Base-by-base conservation (phyloP, 805 yeast species). In the Schizosaccharomyces cryophilus region DNA sequence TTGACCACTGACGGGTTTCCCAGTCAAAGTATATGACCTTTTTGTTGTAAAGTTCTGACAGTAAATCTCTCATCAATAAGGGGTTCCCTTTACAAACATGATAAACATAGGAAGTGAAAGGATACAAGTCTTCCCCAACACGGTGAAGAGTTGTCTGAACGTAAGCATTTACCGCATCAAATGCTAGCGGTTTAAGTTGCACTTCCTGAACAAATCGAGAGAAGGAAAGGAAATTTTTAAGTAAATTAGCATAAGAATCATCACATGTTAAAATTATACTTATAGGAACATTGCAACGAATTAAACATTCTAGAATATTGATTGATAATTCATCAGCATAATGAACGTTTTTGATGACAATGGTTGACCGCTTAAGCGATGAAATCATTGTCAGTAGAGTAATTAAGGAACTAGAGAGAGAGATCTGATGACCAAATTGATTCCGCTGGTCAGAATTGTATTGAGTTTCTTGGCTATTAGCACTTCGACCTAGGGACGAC, bases 251-350 rank as follows among this genome's bases (percentile, higher is more conserved):
- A 42, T 30, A 19, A 21, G 26, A n/a, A 29, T 26, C 19, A 21
- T 35, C 42, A 7, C 30, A 55, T 7, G 64, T 62, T 51, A 65
- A 19, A 26, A 65, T 45, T 17, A 65, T 15, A 11, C 63, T 47
- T 62, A 65, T 54, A 29, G 63, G 63, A 17, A 65, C 42, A 7
- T 61, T 61, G 1, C 62, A 51, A 51, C 59, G 58, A 35, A 65
- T 51, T n/a, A 65, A 24, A 17, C 59, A 61, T 42, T 59, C 56
- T 2, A 65, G n/a, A 17, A 64, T 26, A n/a, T 64, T 64, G 4
- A 63, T 35, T 5, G 65, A 54, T 30, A 64, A 65, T n/a, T 63
- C 66, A 29, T 64, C 65, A n/a, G 64, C 63, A 38, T 17, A 3
- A 13, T 65, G 65, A 21, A 62, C 11, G 35, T 65, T 66, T 24